Evolutionary conservation across 805 yeast genomes (phyloP).

Genomic region (Barnettozyma californica): DNA sequence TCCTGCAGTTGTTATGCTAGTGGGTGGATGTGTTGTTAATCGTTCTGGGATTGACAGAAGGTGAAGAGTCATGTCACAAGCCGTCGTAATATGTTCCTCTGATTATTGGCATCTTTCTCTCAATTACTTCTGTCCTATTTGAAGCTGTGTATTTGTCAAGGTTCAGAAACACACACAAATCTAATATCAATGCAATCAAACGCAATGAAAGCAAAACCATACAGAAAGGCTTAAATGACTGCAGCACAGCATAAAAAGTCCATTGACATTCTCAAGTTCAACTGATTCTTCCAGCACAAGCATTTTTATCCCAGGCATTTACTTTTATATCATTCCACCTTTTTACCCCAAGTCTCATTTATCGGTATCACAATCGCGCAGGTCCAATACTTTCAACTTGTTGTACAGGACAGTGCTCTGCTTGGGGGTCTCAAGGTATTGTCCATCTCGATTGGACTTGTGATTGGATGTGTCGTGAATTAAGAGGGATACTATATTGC

Average conservation of each 20-base stretch:
- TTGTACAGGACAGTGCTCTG: slow-evolving; percentile 28
- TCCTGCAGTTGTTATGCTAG: slow-evolving; percentile 28
- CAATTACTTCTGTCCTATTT: slow-evolving; percentile 25
- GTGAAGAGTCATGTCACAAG: too few species aligned
- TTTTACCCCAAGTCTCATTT: slow-evolving; percentile 19
- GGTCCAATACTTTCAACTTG: slow-evolving; percentile 25
- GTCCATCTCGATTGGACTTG: slow-evolving; percentile 30
- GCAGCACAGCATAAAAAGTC: background rate
- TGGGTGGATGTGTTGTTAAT: too few species aligned
- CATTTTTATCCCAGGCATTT: slow-evolving; percentile 25
- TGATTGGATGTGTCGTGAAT: slow-evolving; percentile 25
- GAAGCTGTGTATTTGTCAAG: slow-evolving; percentile 25
- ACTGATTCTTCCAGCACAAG: slow-evolving; percentile 26
- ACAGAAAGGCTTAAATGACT: background rate
- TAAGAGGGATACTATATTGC: slow-evolving; percentile 17
- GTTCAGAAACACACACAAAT: slow-evolving; percentile 7
- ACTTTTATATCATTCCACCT: slow-evolving; percentile 20
- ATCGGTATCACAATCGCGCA: slow-evolving; percentile 19
- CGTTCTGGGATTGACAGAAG: too few species aligned
- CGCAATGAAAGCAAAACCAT: too few species aligned
- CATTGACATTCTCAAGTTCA: slow-evolving; percentile 14
- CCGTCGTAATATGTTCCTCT: too few species aligned
- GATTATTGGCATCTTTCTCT: slow-evolving; percentile 32
- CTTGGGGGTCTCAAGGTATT: slow-evolving; percentile 33
- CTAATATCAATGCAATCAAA: too few species aligned